Base-by-base conservation (phyloP, 805 yeast species). In the Trichomonascus vanleenenianus region DNA sequence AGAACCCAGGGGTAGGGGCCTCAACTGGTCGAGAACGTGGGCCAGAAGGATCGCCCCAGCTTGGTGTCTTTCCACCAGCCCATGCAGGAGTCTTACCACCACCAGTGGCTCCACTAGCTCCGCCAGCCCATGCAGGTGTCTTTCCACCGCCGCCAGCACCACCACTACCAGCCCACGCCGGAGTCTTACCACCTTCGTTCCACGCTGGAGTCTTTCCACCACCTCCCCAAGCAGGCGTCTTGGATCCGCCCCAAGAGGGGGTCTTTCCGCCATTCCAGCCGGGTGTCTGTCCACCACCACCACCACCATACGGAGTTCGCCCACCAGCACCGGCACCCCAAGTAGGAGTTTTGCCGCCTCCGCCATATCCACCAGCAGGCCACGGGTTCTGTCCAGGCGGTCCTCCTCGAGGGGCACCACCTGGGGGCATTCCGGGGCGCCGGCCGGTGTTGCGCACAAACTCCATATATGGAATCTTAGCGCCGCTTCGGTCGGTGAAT, bases 401-500 rank as follows among this genome's bases (percentile, higher is more conserved):
- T 2, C 40, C 33, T 41, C 49, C 67, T 57, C 53, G 66, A 63
- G 11, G 16, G 7, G 36, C 36, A 19, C 67, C 65, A 39, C 62
- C 56, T 45, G 47, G 35, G 14, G 40, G 42, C n/a, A 31, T 12
- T 10, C 30, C 50, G 25, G 34, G 39, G 27, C 37, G 35, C 20
- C 14, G 41, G 42, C 40, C 43, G 35, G 50, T 32, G n/a, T 56
- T 22, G 7, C 27, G 43, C n/a, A 86, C 73, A 55, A 85, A 83
- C 52, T 87, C 85, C 55, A 83, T 82, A 61, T 85, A 87, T 15
- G 95, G 83, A 47, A 86, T 74, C 52, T 73, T 79, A 31, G 48
- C 60, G 40, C 87, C 87, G 43, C 76, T 68, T 46, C 78, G 80
- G 41, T 83, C 76, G 45, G 75, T 76, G 57, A 87, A 91, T 52